Evolutionary conservation across 768 basidiomycete genomes (phyloP).

Genomic region (Leccinum disarticulatum): DNA sequence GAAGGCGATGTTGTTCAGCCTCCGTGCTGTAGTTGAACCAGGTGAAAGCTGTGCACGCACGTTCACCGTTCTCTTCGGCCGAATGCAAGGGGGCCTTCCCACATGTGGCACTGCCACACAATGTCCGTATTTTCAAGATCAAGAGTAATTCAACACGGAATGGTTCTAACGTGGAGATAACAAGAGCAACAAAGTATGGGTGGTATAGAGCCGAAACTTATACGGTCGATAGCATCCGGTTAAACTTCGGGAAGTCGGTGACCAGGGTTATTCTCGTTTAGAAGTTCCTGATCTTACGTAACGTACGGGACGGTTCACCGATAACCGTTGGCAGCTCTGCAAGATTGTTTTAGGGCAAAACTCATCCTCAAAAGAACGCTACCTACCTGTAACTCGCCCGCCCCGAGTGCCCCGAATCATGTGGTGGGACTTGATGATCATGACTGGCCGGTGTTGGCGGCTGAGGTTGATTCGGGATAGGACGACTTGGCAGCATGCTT

Average conservation of each 20-base stretch:
- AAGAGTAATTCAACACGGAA: background rate
- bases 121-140: background rate
- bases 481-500: background rate
- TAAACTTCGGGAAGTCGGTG: too few relatives aligned
- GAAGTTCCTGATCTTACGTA: background rate
- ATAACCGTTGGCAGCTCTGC: slow-evolving; percentile 1
- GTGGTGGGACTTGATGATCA: background rate
- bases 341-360: background rate
- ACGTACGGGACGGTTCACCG: background rate
- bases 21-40: background rate
- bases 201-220: too few relatives aligned
- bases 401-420: background rate
- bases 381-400: background rate
- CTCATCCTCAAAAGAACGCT: background rate
- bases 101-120: too few relatives aligned
- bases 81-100: background rate
- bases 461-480: background rate
- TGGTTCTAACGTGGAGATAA: background rate
- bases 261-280: too few relatives aligned
- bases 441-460: background rate
- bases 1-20: background rate
- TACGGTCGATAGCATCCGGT: too few relatives aligned
- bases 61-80: background rate
- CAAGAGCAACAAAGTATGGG: too few relatives aligned
- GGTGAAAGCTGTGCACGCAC: background rate